Conservation (phyloP, 495 filamentous ascomycete genomes). For the Articulospora tetracladia region DNA sequence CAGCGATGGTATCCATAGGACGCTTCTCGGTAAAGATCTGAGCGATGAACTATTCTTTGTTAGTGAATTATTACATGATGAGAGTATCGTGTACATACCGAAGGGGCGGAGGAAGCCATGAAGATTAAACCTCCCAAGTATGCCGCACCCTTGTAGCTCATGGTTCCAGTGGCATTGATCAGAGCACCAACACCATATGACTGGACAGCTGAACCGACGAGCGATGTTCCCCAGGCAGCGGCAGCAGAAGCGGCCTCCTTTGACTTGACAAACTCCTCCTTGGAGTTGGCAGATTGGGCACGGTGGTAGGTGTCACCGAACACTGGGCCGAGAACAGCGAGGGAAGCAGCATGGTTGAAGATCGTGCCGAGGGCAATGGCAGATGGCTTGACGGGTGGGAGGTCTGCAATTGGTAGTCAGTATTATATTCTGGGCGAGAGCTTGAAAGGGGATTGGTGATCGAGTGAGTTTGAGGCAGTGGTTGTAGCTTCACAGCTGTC, state of each 20-base stretch:
- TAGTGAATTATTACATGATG: neutral
- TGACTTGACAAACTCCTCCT: slow-evolving; percentile 93
- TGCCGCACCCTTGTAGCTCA: slow-evolving; percentile 94
- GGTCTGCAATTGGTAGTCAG: slow-evolving; percentile 48
- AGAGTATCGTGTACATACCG: slow-evolving; percentile 52
- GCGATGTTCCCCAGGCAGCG: slow-evolving; percentile 83
- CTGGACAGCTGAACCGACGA: slow-evolving; percentile 85
- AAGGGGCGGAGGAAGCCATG: slow-evolving; percentile 81
- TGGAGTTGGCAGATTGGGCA: slow-evolving; percentile 85
- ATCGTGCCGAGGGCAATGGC: slow-evolving; percentile 93
- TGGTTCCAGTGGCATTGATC: slow-evolving; percentile 90
- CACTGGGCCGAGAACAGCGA: slow-evolving; percentile 80
- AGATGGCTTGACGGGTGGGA: slow-evolving; percentile 95
- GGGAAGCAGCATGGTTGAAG: slow-evolving; percentile 84
- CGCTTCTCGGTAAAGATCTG: slow-evolving; percentile 89
- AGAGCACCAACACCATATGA: slow-evolving; percentile 93
- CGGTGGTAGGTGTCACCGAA: slow-evolving; percentile 96
- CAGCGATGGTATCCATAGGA: slow-evolving; percentile 81
- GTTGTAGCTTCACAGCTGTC: neutral
- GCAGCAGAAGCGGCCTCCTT: slow-evolving; percentile 88
- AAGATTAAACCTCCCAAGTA: slow-evolving; percentile 91
- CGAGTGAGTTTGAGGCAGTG: slow-evolving; percentile 1
- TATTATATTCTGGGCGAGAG: neutral
- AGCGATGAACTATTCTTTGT: slow-evolving; percentile 64
- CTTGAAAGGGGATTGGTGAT: slow-evolving; percentile 22